phyloP scores from a whole-genome alignment of 2,329 filamentous ascomycete species.

The Paraphaeosphaeria minitans region DNA sequence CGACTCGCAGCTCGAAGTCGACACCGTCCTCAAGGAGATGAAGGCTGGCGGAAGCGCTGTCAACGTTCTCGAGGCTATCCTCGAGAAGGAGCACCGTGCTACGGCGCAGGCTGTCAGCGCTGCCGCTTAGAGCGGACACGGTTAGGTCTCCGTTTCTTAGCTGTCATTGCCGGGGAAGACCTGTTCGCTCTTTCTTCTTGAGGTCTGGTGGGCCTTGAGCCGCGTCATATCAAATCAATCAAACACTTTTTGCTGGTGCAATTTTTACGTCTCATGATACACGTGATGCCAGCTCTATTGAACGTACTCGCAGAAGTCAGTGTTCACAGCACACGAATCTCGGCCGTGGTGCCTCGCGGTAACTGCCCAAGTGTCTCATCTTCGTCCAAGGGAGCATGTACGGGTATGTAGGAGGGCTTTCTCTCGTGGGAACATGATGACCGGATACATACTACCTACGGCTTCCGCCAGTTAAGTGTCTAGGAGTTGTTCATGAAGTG shows the following conservation, averaged over 20 bases:
- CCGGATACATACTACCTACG: too few relatives aligned
- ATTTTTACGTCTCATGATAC: neutral
- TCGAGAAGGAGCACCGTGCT: conserved; percentile 54
- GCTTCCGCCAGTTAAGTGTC: too few relatives aligned
- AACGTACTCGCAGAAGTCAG: neutral
- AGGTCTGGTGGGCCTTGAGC: conserved; percentile 22
- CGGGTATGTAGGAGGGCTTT: too few relatives aligned
- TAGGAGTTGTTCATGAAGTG: too few relatives aligned
- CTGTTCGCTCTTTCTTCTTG: conserved; percentile 41
- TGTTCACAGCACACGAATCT: neutral
- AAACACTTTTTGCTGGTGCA: conserved; percentile 1
- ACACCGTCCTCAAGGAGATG: conserved; percentile 59
- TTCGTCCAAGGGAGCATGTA: too few relatives aligned
- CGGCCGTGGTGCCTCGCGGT: too few relatives aligned
- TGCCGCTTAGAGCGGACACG: conserved; percentile 36
- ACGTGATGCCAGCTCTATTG: neutral
- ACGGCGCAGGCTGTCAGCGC: conserved; percentile 51
- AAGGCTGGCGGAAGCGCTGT: conserved; percentile 51
- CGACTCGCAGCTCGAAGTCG: conserved; percentile 81
- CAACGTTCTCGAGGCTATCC: conserved; percentile 54
- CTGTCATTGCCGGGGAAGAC: conserved; percentile 15
- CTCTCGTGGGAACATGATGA: too few relatives aligned
- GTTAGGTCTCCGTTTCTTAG: neutral
- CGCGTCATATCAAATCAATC: neutral
- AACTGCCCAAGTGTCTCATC: too few relatives aligned